Base-by-base conservation (phyloP, 768 basidiomycete species). In the Strobilomyces echinocephalus region DNA sequence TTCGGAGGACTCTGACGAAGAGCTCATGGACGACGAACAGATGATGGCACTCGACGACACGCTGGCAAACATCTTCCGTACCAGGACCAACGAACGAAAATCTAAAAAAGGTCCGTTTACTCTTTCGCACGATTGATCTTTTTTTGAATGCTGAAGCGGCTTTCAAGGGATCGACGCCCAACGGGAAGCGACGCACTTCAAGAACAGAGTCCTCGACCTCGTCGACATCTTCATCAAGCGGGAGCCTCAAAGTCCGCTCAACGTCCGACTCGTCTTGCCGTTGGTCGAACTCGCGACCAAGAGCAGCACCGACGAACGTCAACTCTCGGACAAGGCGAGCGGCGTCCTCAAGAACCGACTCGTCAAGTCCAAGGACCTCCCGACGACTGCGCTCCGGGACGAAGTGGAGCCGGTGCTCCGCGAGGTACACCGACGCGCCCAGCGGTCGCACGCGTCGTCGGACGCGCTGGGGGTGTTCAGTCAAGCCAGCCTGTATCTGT, bases 11-110 rank as follows among this genome's bases (percentile, higher is more conserved):
- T 67, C 69, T 26, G 69, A 79, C 38, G 83, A 85, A 56, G 87
- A 88, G 45, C 72, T 85, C 28, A 87, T 95, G 85, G 89, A 97
- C 65, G 95, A 99, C 65, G 95, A 98, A 24, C 91, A 97, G 72
- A 99, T 99, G 95, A 85, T 98, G 78, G 88, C 88, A 33, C 82
- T 98, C 26, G 95, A 99, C 64, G 88, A 90, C 46, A 88, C 95
- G 65, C 82, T 99, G 8, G 91, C 90, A 5, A 82, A 85, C 48
- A 85, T 93, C 30, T 95, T 99, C 80, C 80, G 80, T 54, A 76
- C 84, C 30, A 81, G 83, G 55, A 73, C 79, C 21, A 75, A 76
- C 52, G 83, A 80, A 50, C 81, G 77, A 67, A 84, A 82, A 63
- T 72, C 73, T 35, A 79, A 76, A 49, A 90, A 87, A 76, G 82